Evolutionary conservation across 805 yeast species (phyloP).

Genomic region (Starmerella vitae): DNA sequence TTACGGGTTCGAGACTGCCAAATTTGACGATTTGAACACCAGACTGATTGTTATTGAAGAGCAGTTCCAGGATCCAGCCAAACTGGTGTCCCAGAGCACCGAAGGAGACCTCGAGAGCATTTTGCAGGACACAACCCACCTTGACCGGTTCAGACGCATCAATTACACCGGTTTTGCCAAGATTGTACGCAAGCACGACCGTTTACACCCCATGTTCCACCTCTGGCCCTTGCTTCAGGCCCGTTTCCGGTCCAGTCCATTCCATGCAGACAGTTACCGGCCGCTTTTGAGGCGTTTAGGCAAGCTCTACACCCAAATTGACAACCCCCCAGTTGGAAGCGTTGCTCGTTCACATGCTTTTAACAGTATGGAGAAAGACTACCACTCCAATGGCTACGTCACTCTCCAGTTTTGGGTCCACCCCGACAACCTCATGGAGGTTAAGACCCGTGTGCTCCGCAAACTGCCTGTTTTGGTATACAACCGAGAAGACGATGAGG

Average conservation of each 20-base stretch:
- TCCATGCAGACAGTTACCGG: constrained; percentile 88
- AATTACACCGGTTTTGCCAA: constrained; percentile 92
- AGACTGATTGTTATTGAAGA: constrained; percentile 52
- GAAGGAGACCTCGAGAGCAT: constrained; percentile 60
- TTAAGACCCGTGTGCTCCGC: constrained; percentile 85
- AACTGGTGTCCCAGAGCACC: constrained; percentile 36
- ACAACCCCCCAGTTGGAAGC: constrained; percentile 45
- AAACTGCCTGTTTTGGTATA: constrained; percentile 86
- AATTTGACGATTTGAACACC: constrained; percentile 55
- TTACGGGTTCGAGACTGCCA: constrained; percentile 64
- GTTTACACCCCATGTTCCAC: constrained; percentile 75
- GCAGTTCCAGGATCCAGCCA: constrained; percentile 32
- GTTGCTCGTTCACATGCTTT: constrained; percentile 24
- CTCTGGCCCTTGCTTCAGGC: constrained; percentile 83
- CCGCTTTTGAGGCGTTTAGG: constrained; percentile 73
- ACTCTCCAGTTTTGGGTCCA: constrained; percentile 91
- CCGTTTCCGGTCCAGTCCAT: constrained; percentile 72
- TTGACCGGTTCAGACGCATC: constrained; percentile 79
- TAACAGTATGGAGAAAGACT: constrained; percentile 24
- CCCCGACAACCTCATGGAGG: constrained; percentile 94
- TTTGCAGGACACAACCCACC: constrained; percentile 61
- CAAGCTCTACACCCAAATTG: constrained; percentile 61
- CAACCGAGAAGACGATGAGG: constrained; percentile 39
- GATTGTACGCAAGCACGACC: constrained; percentile 91
- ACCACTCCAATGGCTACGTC: constrained; percentile 29